Evolutionary conservation across 2,329 filamentous ascomycete genomes (phyloP), one percentile per base, ranked within the genome.

Genomic region (Xylariaceae sp.): DNA sequence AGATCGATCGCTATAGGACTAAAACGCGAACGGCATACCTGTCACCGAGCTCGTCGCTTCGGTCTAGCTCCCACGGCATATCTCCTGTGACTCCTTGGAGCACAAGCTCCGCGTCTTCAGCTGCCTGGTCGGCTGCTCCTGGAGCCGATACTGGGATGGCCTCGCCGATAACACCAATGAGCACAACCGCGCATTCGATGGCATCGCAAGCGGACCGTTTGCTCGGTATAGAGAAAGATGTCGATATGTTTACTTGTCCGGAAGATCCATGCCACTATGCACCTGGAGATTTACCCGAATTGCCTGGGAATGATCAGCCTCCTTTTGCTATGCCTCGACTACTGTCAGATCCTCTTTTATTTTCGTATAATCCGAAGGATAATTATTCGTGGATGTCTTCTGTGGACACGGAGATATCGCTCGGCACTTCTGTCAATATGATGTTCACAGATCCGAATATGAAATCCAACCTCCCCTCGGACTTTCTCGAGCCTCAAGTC

Each of bases 21-120:
- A 58, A 61, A 30, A 47, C 63, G 26, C 57, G 54, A 15, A 52
- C 61, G 13, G 64, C 60, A 15, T 62, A 63, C 44, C 58, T 69
- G n/a, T 66, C 67, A 6, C 67, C 65, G 27, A 67, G 64, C 47
- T 67, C 63, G 55, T 71, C 55, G 70, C 69, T 69, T 70, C 68
- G 40, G 64, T 71, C 50, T 72, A 73, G 69, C 50, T 73, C 70
- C 51, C 57, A 70, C 18, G 61, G 74, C 24, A 72, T 81, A 45
- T 81, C 80, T 6, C 77, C 80, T 8, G 66, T 76, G 30, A 81
- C 79, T 7, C 72, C 72, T 24, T 80, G 71, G 68, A 75, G 73
- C 29, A 32, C 64, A 21, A 60, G 40, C 43, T 66, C 64, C 4
- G 60, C 56, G 24, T 56, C 46, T 18, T 67, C 67, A 42, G 66